Percentiles rank a stretch among this genome's conserved stretches.
Conservation (phyloP, 257 asterid species). For the Sherardia arvensis region DNA sequence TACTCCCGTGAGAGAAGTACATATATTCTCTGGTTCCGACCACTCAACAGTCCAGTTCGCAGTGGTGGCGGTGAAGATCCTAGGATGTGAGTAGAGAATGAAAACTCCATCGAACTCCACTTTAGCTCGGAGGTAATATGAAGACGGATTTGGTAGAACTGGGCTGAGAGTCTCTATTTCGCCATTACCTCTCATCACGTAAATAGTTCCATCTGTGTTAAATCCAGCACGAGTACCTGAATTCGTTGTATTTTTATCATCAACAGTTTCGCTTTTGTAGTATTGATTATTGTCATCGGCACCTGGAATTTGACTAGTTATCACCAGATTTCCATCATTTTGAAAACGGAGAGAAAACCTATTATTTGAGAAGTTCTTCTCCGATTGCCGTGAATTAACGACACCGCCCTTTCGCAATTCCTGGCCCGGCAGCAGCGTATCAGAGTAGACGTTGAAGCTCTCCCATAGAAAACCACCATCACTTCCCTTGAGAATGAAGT, state of each 20-base stretch:
- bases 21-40: constrained; percentile 33
- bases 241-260: constrained; percentile 11
- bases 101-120: constrained; percentile 46
- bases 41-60: constrained; percentile 21
- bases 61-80: constrained; percentile 8
- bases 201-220: constrained; percentile 19
- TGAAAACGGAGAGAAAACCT: constrained; percentile 36
- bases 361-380: constrained; percentile 26
- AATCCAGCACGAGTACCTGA: constrained; percentile 32
- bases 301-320: constrained; percentile 23
- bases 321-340: constrained; percentile 25
- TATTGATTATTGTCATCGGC: constrained; percentile 23
- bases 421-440: constrained; percentile 30
- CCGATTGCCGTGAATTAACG: constrained; percentile 12
- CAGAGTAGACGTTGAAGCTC: constrained; percentile 32
- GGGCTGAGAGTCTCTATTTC: background rate
- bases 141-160: constrained; percentile 11
- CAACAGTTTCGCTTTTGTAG: constrained; percentile 24
- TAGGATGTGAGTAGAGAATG: constrained; percentile 31
- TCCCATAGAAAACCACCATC: constrained; percentile 35
- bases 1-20: background rate
- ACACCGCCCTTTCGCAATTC: background rate
- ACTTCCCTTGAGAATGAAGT: constrained; percentile 22
- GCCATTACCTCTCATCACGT: constrained; percentile 20
- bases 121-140: constrained; percentile 32